These are phyloP conservation scores for Penicillium digitatum DNA, from an alignment of 2,329 filamentous ascomycete species.

Conservation along the genomic window DNA sequence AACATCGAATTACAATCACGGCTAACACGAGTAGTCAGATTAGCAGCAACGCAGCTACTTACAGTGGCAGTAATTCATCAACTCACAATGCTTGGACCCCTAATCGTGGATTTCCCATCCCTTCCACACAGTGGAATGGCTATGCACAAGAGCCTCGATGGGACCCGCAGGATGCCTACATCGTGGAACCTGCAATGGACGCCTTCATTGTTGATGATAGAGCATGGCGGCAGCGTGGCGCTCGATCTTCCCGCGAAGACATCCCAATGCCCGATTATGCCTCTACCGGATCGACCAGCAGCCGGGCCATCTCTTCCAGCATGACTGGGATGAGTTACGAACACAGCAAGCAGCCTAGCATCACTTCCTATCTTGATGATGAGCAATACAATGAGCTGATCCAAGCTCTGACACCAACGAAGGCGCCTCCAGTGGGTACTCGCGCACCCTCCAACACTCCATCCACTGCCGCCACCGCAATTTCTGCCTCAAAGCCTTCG, in stretches of 20 bases:
- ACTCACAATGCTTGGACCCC: constrained; percentile 27
- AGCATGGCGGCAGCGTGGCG: constrained; percentile 28
- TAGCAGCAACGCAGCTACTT: constrained; percentile 8
- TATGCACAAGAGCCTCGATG: constrained; percentile 27
- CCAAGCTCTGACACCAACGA: constrained; percentile 37
- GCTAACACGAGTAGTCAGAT: constrained; percentile 18
- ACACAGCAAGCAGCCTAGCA: constrained; percentile 41
- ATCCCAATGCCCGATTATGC: constrained; percentile 49
- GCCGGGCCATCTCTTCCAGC: constrained; percentile 38
- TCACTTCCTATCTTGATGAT: constrained; percentile 32
- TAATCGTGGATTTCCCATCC: constrained; percentile 31
- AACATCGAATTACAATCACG: constrained; percentile 18
- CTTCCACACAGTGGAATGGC: constrained; percentile 25
- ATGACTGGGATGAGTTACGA: constrained; percentile 42
- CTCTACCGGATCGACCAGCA: constrained; percentile 38
- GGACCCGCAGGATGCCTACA: constrained; percentile 26
- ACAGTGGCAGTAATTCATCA: constrained; percentile 12
- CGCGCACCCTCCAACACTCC: constrained; percentile 33
- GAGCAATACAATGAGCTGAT: constrained; percentile 39
- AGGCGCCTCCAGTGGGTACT: constrained; percentile 25
- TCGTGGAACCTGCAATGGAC: constrained; percentile 43
- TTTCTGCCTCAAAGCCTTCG: constrained; percentile 26
- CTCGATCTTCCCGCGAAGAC: constrained; percentile 43
- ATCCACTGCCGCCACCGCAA: constrained; percentile 19
- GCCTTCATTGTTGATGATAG: constrained; percentile 31